Conservation (phyloP, 495 filamentous ascomycete species). For the Letharia lupina region DNA sequence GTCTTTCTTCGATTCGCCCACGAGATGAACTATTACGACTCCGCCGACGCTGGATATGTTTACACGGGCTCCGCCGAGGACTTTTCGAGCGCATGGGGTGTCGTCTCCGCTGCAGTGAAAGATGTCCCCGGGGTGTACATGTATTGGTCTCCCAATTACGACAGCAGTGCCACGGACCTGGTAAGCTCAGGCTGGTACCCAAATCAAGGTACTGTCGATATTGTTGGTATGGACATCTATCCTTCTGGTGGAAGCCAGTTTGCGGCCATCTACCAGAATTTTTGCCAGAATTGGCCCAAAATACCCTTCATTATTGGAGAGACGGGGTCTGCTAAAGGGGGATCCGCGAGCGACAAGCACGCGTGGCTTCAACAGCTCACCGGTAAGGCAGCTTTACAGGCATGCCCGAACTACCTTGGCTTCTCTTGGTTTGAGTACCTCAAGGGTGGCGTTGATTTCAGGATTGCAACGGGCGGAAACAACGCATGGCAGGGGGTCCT, state of each 20-base stretch:
- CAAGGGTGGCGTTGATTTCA: constrained; percentile 20
- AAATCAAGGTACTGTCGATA: constrained; percentile 7
- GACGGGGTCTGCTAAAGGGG: constrained; percentile 13
- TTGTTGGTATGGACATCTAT: constrained; percentile 23
- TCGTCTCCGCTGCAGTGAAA: constrained; percentile 19
- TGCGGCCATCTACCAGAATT: constrained; percentile 13
- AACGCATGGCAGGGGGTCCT: background rate
- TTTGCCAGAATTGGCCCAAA: constrained; percentile 12
- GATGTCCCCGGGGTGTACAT: constrained; percentile 17
- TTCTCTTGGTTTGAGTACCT: constrained; percentile 25
- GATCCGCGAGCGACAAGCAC: constrained; percentile 11
- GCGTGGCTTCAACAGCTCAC: constrained; percentile 20
- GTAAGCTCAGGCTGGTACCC: constrained; percentile 14
- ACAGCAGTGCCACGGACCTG: background rate
- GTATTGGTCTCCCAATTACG: constrained; percentile 20
- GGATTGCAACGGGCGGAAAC: constrained; percentile 19
- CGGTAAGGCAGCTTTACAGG: constrained; percentile 16
- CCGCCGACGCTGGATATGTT: background rate
- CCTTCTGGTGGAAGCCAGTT: constrained; percentile 10
- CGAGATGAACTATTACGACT: constrained; percentile 25
- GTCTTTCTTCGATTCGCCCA: constrained; percentile 25
- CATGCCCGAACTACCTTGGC: constrained; percentile 23
- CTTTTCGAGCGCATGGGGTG: constrained; percentile 16
- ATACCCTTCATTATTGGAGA: constrained; percentile 23
- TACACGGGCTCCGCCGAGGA: constrained; percentile 13